Conservation (phyloP, 2,329 filamentous ascomycete species). For the Cladosporium sp. region DNA sequence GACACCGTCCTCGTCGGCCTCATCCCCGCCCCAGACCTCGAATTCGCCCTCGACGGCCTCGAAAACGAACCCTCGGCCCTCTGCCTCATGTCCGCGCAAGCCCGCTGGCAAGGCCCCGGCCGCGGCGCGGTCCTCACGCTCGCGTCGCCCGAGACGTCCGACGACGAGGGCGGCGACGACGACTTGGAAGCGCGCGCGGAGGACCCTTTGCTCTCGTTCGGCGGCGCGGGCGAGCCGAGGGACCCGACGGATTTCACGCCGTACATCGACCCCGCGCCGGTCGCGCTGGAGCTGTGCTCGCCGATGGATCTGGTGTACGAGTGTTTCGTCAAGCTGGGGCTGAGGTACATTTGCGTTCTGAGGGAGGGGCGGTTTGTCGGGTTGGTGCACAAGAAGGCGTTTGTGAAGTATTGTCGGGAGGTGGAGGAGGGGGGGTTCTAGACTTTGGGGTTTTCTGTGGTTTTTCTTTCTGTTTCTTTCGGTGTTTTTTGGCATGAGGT, state of each 20-base stretch:
- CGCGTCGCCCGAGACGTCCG: conserved; percentile 36
- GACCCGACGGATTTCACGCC: conserved; percentile 81
- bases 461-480: not conserved
- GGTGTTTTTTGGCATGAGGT: no score
- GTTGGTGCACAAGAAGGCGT: conserved; percentile 92
- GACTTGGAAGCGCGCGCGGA: conserved; percentile 53
- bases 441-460: not conserved
- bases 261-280: conserved; percentile 85
- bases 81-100: conserved; percentile 72
- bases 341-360: conserved; percentile 87
- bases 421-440: conserved; percentile 51
- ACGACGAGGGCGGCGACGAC: conserved; percentile 49
- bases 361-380: conserved; percentile 80
- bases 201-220: conserved; percentile 73
- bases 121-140: conserved; percentile 8
- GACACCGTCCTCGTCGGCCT: conserved; percentile 76
- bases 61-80: conserved; percentile 62
- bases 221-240: conserved; percentile 19
- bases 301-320: conserved; percentile 96
- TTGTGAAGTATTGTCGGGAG: conserved; percentile 89
- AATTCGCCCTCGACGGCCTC: conserved; percentile 83
- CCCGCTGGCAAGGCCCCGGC: conserved; percentile 28
- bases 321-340: conserved; percentile 86
- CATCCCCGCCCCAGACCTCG: conserved; percentile 88
- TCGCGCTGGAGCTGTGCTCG: conserved; percentile 79